Conservation (phyloP, 2,329 filamentous ascomycete species). For the Neofusicoccum ribis region DNA sequence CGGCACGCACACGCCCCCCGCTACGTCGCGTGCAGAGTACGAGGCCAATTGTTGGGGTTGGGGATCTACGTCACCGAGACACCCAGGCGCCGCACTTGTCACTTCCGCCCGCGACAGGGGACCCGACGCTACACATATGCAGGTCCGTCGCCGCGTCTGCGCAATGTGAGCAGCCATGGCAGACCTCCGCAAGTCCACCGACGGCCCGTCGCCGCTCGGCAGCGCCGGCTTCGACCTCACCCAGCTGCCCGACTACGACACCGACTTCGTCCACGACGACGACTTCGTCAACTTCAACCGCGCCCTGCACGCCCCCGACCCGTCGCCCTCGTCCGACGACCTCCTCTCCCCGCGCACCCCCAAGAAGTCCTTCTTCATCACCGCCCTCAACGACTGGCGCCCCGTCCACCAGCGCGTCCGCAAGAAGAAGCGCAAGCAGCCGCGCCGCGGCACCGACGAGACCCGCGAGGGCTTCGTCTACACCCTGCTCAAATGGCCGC, state of each 20-base stretch:
- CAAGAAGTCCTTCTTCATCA: constrained; percentile 63
- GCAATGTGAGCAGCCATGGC: constrained; percentile 37
- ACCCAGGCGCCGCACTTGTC: background rate
- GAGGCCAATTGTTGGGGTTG: background rate
- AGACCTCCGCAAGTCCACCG: constrained; percentile 46
- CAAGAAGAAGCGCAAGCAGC: constrained; percentile 42
- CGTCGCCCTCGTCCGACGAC: constrained; percentile 62
- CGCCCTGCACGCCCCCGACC: constrained; percentile 78
- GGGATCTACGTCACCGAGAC: constrained; percentile 2
- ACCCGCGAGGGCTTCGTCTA: constrained; percentile 94
- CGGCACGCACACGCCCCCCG: background rate
- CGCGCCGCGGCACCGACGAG: constrained; percentile 70
- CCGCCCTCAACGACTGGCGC: constrained; percentile 93
- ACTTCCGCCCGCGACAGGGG: background rate
- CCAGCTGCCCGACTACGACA: constrained; percentile 74
- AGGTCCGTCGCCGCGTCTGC: background rate
- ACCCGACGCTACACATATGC: background rate
- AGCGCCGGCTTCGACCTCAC: constrained; percentile 66
- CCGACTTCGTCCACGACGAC: constrained; percentile 71
- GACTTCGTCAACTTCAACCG: constrained; percentile 77
- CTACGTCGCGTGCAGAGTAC: background rate
- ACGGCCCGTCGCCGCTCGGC: constrained; percentile 61
- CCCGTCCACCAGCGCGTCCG: constrained; percentile 75
- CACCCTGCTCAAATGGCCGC: constrained; percentile 84
- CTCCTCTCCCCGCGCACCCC: constrained; percentile 46